Conservation (phyloP, 2,329 filamentous ascomycete species). For the Westerdykella ornata region DNA sequence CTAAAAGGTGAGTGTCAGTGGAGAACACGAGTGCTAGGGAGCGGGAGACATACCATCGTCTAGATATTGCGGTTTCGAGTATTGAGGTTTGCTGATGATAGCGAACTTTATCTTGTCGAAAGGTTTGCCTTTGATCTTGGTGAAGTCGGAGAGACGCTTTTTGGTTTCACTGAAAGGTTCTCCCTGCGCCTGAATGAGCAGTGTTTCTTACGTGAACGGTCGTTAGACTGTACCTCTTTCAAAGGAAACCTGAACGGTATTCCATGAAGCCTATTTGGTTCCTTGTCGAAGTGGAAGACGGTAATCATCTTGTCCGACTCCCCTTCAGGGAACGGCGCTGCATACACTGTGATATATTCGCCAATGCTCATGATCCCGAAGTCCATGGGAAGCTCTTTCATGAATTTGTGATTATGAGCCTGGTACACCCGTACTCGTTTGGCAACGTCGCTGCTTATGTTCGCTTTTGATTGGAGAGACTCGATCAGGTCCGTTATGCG, state of each 20-base stretch:
- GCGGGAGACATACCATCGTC: slow-evolving; percentile 66
- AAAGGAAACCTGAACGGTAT: slow-evolving; percentile 87
- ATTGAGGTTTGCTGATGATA: slow-evolving; percentile 57
- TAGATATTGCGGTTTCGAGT: slow-evolving; percentile 73
- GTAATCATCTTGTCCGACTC: slow-evolving; percentile 62
- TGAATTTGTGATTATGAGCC: slow-evolving; percentile 72
- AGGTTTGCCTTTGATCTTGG: slow-evolving; percentile 92
- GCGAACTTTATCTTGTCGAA: slow-evolving; percentile 99
- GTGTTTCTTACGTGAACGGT: background rate
- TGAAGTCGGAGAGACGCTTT: slow-evolving; percentile 86
- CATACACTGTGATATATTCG: slow-evolving; percentile 76
- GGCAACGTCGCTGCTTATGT: slow-evolving; percentile 67
- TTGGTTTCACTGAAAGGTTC: slow-evolving; percentile 89
- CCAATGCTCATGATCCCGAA: slow-evolving; percentile 74
- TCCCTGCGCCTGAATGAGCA: slow-evolving; percentile 46
- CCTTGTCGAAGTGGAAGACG: slow-evolving; percentile 89
- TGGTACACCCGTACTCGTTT: slow-evolving; percentile 76
- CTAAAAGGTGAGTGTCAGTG: slow-evolving; percentile 18
- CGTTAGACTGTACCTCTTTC: slow-evolving; percentile 56
- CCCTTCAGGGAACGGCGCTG: slow-evolving; percentile 71
- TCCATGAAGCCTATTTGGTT: slow-evolving; percentile 75
- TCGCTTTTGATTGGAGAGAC: slow-evolving; percentile 71
- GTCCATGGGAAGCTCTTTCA: slow-evolving; percentile 65
- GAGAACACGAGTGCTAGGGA: background rate
- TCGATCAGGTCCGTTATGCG: slow-evolving; percentile 71